These are phyloP conservation scores for Colletotrichum incanum DNA, from an alignment of 2,329 filamentous ascomycete genomes.

Conservation along the genomic window DNA sequence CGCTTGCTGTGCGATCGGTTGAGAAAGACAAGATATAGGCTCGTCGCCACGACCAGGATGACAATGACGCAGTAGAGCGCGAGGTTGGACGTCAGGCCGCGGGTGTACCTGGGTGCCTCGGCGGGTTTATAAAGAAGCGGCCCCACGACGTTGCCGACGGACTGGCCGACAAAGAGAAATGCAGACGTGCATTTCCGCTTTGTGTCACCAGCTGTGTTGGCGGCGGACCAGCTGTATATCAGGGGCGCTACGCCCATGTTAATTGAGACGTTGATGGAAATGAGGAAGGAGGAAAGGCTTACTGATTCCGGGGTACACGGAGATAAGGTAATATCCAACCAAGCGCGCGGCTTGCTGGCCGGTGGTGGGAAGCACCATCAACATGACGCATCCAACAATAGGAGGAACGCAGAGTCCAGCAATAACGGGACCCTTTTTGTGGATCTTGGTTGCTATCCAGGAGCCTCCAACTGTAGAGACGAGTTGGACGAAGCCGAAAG, in stretches of 20 bases:
- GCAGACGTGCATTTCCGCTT: slow-evolving; percentile 77
- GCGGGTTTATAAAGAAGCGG: slow-evolving; percentile 73
- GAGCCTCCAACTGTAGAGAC: slow-evolving; percentile 72
- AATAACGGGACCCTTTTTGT: slow-evolving; percentile 70
- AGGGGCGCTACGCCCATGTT: slow-evolving; percentile 59
- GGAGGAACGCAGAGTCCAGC: slow-evolving; percentile 69
- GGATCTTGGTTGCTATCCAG: slow-evolving; percentile 67
- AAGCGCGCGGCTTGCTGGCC: slow-evolving; percentile 65
- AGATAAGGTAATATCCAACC: slow-evolving; percentile 73
- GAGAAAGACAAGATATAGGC: slow-evolving; percentile 60
- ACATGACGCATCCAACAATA: slow-evolving; percentile 69
- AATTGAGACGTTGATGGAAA: not conserved
- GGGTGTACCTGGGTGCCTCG: slow-evolving; percentile 71
- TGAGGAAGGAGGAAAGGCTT: not conserved
- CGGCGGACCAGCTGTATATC: slow-evolving; percentile 70
- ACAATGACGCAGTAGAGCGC: slow-evolving; percentile 72
- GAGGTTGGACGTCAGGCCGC: slow-evolving; percentile 73
- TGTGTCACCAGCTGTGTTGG: slow-evolving; percentile 76
- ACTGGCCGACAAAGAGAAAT: slow-evolving; percentile 72
- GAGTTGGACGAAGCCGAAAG: slow-evolving; percentile 73
- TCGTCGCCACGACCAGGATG: slow-evolving; percentile 57
- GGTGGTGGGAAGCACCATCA: slow-evolving; percentile 65
- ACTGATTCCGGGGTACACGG: slow-evolving; percentile 68
- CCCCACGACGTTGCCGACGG: slow-evolving; percentile 76
- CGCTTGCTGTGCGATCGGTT: slow-evolving; percentile 64